A percentile compares a stretch with the other conserved stretches of the same genome.
These are phyloP conservation scores for Aspergillus alliaceus DNA, from an alignment of 2,329 filamentous ascomycete species.

Conservation along the genomic window DNA sequence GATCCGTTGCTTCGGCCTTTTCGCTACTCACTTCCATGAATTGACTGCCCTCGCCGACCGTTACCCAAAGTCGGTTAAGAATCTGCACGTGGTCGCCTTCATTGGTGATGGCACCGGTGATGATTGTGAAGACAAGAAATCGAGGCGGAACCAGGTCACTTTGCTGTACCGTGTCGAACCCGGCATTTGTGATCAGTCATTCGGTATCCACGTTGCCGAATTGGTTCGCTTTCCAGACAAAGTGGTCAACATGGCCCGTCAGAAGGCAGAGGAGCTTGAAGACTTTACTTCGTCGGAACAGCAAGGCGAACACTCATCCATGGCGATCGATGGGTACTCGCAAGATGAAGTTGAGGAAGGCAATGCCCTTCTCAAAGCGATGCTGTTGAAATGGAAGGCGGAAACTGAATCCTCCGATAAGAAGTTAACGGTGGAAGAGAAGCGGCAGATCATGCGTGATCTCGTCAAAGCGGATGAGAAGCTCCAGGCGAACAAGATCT, in stretches of 20 bases:
- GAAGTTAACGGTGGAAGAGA: constrained; percentile 68
- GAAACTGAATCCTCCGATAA: constrained; percentile 63
- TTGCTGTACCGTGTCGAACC: constrained; percentile 95
- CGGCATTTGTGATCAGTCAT: constrained; percentile 94
- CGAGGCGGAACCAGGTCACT: constrained; percentile 78
- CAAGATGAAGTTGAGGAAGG: constrained; percentile 89
- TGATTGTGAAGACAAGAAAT: constrained; percentile 40
- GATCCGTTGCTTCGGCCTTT: constrained; percentile 90
- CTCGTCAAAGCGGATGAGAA: constrained; percentile 73
- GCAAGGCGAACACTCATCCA: constrained; percentile 44
- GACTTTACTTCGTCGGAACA: constrained; percentile 64
- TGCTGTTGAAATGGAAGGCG: constrained; percentile 82
- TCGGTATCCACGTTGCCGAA: constrained; percentile 97
- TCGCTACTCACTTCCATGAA: constrained; percentile 98
- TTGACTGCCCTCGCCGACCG: constrained; percentile 86
- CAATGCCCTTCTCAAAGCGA: constrained; percentile 77
- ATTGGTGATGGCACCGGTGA: constrained; percentile 61
- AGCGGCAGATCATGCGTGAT: constrained; percentile 75
- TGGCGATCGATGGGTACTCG: constrained; percentile 55
- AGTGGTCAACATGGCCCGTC: constrained; percentile 98
- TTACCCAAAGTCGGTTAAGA: constrained; percentile 77
- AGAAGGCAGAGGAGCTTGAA: constrained; percentile 96
- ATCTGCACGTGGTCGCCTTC: constrained; percentile 94
- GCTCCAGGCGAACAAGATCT: constrained; percentile 57
- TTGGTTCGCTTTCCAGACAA: constrained; percentile 95